phyloP scores from a whole-genome alignment of 805 yeast genomes.

The Myxozyma vanderwaltii region DNA sequence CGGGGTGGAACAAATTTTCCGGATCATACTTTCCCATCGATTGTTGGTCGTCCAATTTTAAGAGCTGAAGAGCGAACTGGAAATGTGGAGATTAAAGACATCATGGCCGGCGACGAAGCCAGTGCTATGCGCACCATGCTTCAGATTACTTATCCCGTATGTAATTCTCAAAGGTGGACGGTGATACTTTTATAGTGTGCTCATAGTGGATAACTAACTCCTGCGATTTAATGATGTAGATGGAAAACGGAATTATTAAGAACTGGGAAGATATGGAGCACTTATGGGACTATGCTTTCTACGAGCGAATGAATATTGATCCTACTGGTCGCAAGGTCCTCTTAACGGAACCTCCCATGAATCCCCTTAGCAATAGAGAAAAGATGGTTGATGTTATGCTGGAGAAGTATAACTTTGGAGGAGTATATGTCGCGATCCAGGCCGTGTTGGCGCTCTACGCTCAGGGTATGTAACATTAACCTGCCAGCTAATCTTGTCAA shows the following conservation, averaged over 20 bases:
- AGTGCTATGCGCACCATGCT: slow-evolving; percentile 83
- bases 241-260: slow-evolving; percentile 97
- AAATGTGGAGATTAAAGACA: slow-evolving; percentile 80
- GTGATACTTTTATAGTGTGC: too few species aligned
- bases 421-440: slow-evolving; percentile 93
- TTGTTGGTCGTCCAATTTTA: slow-evolving; percentile 94
- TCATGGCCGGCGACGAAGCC: slow-evolving; percentile 98
- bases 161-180: not conserved
- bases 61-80: slow-evolving; percentile 92
- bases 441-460: slow-evolving; percentile 98
- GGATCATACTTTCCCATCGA: slow-evolving; percentile 93
- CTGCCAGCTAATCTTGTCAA: not conserved
- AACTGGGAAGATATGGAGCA: slow-evolving; percentile 99
- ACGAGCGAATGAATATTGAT: slow-evolving; percentile 82
- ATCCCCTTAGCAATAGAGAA: slow-evolving; percentile 87
- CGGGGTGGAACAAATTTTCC: slow-evolving; percentile 97
- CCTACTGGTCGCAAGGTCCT: slow-evolving; percentile 75
- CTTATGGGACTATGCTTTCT: slow-evolving; percentile 96
- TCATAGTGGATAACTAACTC: not conserved
- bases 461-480: slow-evolving; percentile 57
- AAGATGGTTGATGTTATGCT: slow-evolving; percentile 91
- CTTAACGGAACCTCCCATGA: slow-evolving; percentile 97
- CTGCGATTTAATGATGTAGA: slow-evolving; percentile 39
- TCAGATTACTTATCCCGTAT: slow-evolving; percentile 83
- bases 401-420: slow-evolving; percentile 86